These are phyloP conservation scores for Rosa hybrid DNA, from an alignment of 331 rosid species.

Conservation along the genomic window DNA sequence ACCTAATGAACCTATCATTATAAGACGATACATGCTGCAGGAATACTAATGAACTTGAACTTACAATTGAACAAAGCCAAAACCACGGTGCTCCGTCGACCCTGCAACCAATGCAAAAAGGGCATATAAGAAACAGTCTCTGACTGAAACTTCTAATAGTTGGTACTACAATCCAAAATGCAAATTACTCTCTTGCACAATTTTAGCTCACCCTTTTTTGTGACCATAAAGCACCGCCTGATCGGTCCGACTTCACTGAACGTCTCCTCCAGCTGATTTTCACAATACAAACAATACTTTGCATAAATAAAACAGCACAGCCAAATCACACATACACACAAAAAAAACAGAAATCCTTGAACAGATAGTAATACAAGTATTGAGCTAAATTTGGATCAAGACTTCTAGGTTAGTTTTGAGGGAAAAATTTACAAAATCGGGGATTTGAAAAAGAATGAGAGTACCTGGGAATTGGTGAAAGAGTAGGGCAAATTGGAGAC, in stretches of 20 bases:
- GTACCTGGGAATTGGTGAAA: conserved; percentile 76
- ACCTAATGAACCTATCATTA: background rate
- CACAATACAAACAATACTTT: background rate
- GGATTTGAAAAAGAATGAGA: background rate
- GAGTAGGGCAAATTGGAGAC: conserved; percentile 80
- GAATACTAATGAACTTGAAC: conserved; percentile 27
- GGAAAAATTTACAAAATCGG: conserved; percentile 11
- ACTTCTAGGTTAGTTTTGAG: conserved; percentile 7
- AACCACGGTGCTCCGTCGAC: conserved; percentile 76
- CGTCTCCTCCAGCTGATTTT: conserved; percentile 73
- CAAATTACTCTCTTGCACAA: background rate
- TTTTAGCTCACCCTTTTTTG: conserved; percentile 55
- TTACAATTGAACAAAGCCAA: conserved; percentile 86
- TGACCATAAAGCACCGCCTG: conserved; percentile 88
- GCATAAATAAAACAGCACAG: background rate
- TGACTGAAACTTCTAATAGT: background rate
- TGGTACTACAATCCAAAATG: background rate
- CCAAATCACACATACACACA: too few species aligned
- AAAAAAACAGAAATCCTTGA: background rate
- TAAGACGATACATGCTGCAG: background rate
- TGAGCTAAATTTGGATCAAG: background rate
- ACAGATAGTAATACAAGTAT: background rate
- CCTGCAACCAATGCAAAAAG: conserved; percentile 46
- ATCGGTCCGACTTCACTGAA: conserved; percentile 90
- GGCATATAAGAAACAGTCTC: conserved; percentile 1